phyloP scores from a whole-genome alignment of 2,329 filamentous ascomycete genomes.

The Alternaria consortialis region DNA sequence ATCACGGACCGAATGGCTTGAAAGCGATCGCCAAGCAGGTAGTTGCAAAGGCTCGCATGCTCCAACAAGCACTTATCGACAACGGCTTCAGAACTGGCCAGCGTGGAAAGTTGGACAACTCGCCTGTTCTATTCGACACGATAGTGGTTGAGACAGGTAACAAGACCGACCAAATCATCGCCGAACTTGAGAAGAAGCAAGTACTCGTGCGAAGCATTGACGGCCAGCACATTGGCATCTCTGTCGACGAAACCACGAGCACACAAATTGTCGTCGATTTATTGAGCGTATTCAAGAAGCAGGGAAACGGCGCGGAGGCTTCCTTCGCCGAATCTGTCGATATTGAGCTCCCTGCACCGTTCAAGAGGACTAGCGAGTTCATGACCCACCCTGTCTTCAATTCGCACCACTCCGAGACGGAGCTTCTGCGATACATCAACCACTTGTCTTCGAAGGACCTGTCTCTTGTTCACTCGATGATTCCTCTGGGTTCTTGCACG shows the following conservation, averaged over 20 bases:
- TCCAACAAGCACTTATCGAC: conserved; percentile 70
- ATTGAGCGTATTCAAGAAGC: conserved; percentile 63
- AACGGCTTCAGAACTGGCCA: conserved; percentile 71
- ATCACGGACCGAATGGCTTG: conserved; percentile 86
- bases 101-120: conserved; percentile 64
- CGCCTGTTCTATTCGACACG: conserved; percentile 78
- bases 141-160: conserved; percentile 68
- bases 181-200: conserved; percentile 60
- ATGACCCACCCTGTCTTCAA: conserved; percentile 95
- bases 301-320: conserved; percentile 42
- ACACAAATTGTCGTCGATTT: conserved; percentile 45
- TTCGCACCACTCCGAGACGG: conserved; percentile 91
- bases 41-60: conserved; percentile 73
- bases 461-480: conserved; percentile 96
- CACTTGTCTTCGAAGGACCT: conserved; percentile 94
- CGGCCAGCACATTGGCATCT: conserved; percentile 72
- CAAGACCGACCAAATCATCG: conserved; percentile 62
- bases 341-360: conserved; percentile 57
- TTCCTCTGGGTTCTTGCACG: conserved; percentile 93
- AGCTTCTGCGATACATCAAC: conserved; percentile 91
- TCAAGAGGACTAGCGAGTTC: conserved; percentile 77
- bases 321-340: conserved; percentile 24
- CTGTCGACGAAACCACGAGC: conserved; percentile 76
- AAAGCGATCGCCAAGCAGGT: conserved; percentile 83
- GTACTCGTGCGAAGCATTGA: conserved; percentile 71